A percentile compares a stretch with the other conserved stretches of the same genome.
phyloP scores from a whole-genome alignment of 768 basidiomycete genomes.

The Sporobolomyces pararoseus region DNA sequence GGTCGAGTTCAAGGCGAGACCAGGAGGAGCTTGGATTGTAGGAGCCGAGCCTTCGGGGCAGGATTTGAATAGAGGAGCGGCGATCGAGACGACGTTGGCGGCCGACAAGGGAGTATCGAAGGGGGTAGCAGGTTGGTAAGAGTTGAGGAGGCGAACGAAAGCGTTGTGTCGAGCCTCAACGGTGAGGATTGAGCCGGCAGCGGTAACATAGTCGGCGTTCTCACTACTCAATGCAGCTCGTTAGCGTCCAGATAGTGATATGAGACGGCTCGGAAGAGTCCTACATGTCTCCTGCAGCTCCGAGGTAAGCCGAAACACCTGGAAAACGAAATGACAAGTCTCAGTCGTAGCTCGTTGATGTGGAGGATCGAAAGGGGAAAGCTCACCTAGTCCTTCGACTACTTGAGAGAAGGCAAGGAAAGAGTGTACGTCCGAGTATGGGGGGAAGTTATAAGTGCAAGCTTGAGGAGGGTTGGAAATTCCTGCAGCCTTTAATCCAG shows the following conservation, averaged over 20 bases:
- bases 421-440: slow-evolving; percentile 54
- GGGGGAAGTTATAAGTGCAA: slow-evolving; percentile 58
- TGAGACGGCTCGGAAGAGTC: no score
- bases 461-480: slow-evolving; percentile 51
- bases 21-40: slow-evolving; percentile 55
- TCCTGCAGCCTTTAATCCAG: slow-evolving; percentile 52
- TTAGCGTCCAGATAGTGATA: slow-evolving; percentile 48
- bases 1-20: slow-evolving; percentile 51
- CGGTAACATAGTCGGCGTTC: slow-evolving; percentile 54
- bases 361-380: slow-evolving; percentile 55
- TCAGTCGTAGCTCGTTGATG: no score
- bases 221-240: slow-evolving; percentile 56
- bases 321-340: neutral
- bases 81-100: slow-evolving; percentile 55
- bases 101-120: slow-evolving; percentile 58
- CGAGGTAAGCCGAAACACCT: slow-evolving; percentile 48
- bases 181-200: slow-evolving; percentile 61
- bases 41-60: slow-evolving; percentile 58
- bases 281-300: slow-evolving; percentile 47
- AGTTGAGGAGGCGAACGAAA: slow-evolving; percentile 46
- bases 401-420: slow-evolving; percentile 58
- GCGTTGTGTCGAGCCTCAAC: slow-evolving; percentile 52
- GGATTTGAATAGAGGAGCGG: slow-evolving; percentile 50
- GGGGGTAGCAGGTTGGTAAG: slow-evolving; percentile 36
- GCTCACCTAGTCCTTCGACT: slow-evolving; percentile 56